Evolutionary conservation across 345 rosid genomes (phyloP), one percentile per base, ranked within the genome.

Genomic region (Aegle marmelos): DNA sequence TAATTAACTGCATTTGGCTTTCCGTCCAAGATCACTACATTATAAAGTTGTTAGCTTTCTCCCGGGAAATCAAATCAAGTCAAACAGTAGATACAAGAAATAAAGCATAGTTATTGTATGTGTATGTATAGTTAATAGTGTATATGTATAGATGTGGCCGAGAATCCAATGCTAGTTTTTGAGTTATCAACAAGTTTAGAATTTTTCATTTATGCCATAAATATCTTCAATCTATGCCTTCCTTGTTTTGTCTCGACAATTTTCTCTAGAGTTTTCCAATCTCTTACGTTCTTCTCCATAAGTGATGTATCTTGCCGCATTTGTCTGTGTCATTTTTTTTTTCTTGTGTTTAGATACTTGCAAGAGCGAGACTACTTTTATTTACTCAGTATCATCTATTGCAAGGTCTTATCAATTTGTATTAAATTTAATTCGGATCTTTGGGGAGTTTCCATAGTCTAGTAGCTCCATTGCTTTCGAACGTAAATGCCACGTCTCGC

Each of bases 91-190:
- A n/a, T 22, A 31, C 33, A 16, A 69, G 61, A 7, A 33, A 74
- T 13, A 53, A 41, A 50, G 8, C 64, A 14, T 48, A 34, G 68
- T 75, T 25, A 16, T 73, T 57, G 9, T 28, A 61, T 28, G 5
- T 14, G 31, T 6, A 9, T 0, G 16, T 2, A 0, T 45, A 27
- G 68, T 75, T 17, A 8, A 59, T 17, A 8, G 37, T 37, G 9
- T 63, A 0, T 16, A 6, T 63, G 9, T 28, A 64, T 73, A 61
- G 79, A 75, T 74, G 79, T 53, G 59, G 75, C 41, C 76, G 82
- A 74, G 76, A 80, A 34, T 68, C 53, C 53, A 9, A 73, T 37
- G 14, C 6, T 58, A 16, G 9, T 61, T 54, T 71, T 53, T 28
- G 24, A 34, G 2, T 22, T 11, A 25, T 37, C 8, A 4, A 14